Evolutionary conservation across 1,284 basidiomycete species (phyloP).

Genomic region (Limonomyces culmigenus): DNA sequence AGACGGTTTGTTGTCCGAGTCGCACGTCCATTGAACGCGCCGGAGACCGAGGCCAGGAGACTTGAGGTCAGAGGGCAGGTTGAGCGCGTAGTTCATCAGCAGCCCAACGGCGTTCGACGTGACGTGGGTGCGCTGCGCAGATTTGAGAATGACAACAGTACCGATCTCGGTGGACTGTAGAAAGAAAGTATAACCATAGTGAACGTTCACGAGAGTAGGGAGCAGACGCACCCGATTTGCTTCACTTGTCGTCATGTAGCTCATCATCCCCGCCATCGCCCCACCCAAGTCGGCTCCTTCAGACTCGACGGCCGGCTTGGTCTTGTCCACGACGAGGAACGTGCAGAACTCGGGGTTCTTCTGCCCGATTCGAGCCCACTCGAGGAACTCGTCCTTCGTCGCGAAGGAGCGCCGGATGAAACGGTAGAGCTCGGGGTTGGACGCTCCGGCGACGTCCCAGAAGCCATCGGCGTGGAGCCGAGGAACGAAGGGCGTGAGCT

Average conservation of each 20-base stretch:
- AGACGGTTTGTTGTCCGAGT: neutral
- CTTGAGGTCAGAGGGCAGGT: conserved; percentile 7
- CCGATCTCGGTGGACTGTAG: conserved; percentile 1
- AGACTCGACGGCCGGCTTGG: neutral
- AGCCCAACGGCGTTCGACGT: conserved; percentile 16
- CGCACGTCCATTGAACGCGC: conserved; percentile 11
- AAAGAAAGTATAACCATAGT: no score
- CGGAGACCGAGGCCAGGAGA: conserved; percentile 16
- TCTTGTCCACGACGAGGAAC: conserved; percentile 2
- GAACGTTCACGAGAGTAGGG: no score
- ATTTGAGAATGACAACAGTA: conserved; percentile 1
- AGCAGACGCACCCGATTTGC: no score
- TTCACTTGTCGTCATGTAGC: neutral
- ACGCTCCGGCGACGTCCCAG: neutral
- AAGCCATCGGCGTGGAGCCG: neutral
- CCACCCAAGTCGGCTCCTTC: neutral
- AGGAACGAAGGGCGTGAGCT: conserved; percentile 2
- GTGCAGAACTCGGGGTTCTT: neutral
- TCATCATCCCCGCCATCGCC: neutral
- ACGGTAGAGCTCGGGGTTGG: neutral
- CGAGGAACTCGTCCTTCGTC: neutral
- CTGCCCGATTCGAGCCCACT: no score
- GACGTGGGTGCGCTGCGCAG: conserved; percentile 18
- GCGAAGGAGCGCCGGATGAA: neutral
- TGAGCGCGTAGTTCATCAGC: conserved; percentile 15